Evolutionary conservation across 306 rosid species (phyloP).

Genomic region (Vigna radiata): DNA sequence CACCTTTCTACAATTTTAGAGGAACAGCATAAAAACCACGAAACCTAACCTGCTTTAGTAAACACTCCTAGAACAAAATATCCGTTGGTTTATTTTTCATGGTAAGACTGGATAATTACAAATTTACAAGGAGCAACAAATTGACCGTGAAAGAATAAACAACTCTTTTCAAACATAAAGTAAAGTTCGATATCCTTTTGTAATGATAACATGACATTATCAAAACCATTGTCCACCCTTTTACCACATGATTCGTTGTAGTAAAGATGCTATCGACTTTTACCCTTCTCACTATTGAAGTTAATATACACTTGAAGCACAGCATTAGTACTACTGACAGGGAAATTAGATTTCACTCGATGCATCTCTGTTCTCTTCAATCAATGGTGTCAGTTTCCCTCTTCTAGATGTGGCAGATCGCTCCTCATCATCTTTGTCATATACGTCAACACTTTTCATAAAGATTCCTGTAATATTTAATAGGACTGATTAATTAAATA

Average conservation of each 20-base stretch:
- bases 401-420: constrained; percentile 43
- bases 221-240: neutral
- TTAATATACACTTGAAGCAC: constrained; percentile 18
- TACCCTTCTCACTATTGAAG: constrained; percentile 36
- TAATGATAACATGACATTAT: constrained; percentile 1
- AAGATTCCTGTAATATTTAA: constrained; percentile 64
- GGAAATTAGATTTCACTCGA: constrained; percentile 51
- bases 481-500: constrained; percentile 31
- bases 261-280: constrained; percentile 25
- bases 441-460: constrained; percentile 56
- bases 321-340: neutral
- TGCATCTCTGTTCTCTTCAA: constrained; percentile 52
- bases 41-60: neutral
- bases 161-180: constrained; percentile 3
- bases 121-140: constrained; percentile 10
- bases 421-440: constrained; percentile 49
- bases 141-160: constrained; percentile 30
- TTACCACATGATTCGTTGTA: constrained; percentile 28
- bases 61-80: neutral
- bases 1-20: neutral
- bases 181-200: neutral
- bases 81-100: constrained; percentile 27
- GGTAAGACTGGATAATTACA: constrained; percentile 30
- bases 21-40: neutral
- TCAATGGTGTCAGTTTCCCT: constrained; percentile 65